These are phyloP conservation scores for Trametes cubensis DNA, from an alignment of 768 basidiomycete species.

Conservation along the genomic window DNA sequence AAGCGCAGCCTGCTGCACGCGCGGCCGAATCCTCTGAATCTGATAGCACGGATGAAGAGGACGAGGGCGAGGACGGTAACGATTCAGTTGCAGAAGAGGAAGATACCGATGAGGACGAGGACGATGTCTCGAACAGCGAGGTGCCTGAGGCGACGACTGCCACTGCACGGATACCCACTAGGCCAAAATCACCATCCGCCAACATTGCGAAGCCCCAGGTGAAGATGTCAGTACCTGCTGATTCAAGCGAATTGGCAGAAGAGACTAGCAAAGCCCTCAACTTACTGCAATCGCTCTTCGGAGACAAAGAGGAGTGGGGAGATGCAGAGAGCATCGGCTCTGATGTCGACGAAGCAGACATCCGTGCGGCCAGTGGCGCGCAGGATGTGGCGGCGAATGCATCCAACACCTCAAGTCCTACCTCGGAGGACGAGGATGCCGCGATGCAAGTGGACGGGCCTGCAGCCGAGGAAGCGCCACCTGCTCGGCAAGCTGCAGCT, in stretches of 20 bases:
- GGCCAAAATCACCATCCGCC: slow-evolving; percentile 2
- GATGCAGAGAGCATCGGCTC: slow-evolving; percentile 60
- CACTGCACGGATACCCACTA: not conserved
- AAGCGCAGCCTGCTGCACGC: not conserved
- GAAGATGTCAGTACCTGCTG: not conserved
- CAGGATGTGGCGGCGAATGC: not conserved
- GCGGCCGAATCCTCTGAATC: not conserved
- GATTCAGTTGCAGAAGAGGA: not conserved
- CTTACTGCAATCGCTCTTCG: slow-evolving; percentile 59
- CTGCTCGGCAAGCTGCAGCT: not conserved
- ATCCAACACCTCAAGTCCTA: slow-evolving; percentile 14
- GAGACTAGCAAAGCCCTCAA: slow-evolving; percentile 52
- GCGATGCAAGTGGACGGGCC: slow-evolving; percentile 21
- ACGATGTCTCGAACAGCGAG: not conserved
- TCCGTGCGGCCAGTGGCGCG: not conserved
- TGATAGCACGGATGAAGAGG: not conserved
- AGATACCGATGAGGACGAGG: not conserved
- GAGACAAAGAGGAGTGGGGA: slow-evolving; percentile 55
- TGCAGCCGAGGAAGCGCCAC: slow-evolving; percentile 28
- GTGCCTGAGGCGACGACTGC: slow-evolving; percentile 19
- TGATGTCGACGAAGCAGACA: slow-evolving; percentile 44
- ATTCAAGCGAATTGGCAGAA: slow-evolving; percentile 36
- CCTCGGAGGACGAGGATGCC: slow-evolving; percentile 8
- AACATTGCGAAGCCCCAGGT: slow-evolving; percentile 2
- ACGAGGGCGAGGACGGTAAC: not conserved